Evolutionary conservation across 164 flowering plant species (phyloP), one percentile per base, ranked within the genome.

Genomic region (Aristolochia fimbriata): DNA sequence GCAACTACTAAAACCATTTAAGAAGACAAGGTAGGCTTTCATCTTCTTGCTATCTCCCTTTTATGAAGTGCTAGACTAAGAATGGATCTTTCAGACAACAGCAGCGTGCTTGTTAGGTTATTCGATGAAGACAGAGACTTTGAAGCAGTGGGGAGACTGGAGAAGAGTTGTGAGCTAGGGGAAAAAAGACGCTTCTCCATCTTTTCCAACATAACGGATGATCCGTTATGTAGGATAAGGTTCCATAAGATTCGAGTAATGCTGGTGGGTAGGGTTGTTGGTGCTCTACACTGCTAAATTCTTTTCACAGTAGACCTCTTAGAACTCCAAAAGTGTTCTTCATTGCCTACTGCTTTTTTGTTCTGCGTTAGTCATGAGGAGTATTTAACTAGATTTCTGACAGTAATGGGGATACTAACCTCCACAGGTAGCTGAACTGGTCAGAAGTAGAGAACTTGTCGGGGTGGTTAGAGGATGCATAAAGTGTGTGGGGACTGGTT

Each of bases 391-490:
- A 37, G 43, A 37, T 37, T 37, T 37, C 43, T 3, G 9, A 37
- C 43, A 37, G 43, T 37, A 10, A 37, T 37, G 43, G 43, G 9
- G 43, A 37, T 37, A 37, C 43, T 37, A 37, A 37, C 43, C 52
- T 63, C 74, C 58, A 61, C 79, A 81, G 85, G 76, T 81, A n/a
- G 85, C 85, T 17, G 79, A 81, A 73, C 64, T 72, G 69, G 67
- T 64, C 3, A 72, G 59, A 70, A 76, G 66, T 58, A 70, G 78
- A 57, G 73, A 76, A 66, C 65, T 81, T 70, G 82, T 78, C 19
- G 85, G 85, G 41, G 80, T 75, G 13, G 73, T 81, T 52, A 65
- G 78, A 58, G 85, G 82, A 46, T 78, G 82, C 76, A 76, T 81
- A 58, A 81, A 81, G 75, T 15, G 41, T 66, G 78, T 78, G 57